Evolutionary conservation across 345 rosid species (phyloP), one percentile per base, ranked within the genome.

Genomic region (Citrus trifoliata): DNA sequence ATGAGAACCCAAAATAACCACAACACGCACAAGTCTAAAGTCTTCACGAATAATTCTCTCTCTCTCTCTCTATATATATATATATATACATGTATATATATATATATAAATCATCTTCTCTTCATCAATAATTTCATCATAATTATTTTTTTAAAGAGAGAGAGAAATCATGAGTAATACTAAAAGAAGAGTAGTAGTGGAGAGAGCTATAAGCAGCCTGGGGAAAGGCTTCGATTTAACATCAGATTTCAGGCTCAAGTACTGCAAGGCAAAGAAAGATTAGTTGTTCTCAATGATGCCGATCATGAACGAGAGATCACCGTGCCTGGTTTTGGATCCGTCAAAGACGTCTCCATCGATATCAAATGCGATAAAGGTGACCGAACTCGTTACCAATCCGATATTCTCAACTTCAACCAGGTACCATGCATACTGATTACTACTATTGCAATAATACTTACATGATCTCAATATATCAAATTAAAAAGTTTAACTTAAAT

Each of bases 341-440:
- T 89, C 28, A n/a, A 60, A 2, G 88, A 83, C 70, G 97, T 94
- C 38, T 87, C 99, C 38, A 27, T 76, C 46, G 97, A 93, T 78
- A 90, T 96, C 64, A 88, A 80, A 76, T 94, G 93, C 61, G 98
- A 94, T 73, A 94, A 96, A 82, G 99, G 99, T n/a, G 99, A 96
- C 25, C 89, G 89, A 0, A 78, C 84, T 75, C 90, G 98, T 24
- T 89, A 88, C 16, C 97, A 90, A 72, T 91, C 98, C 6, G 99
- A 91, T 78, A 87, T 94, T 76, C 97, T 96, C 8, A 92, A 87
- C 27, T 96, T 96, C 82, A 86, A 79, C 71, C 89, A 93, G 94
- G 98, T 95, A 76, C 27, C 30, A 3, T 37, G 27, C 28, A 46
- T 3, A 46, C 51, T 46, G 14, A 46, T 46, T 13, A 46, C 51